These are phyloP conservation scores for Acorus gramineus DNA, from an alignment of 106 monocot species.

Conservation along the genomic window DNA sequence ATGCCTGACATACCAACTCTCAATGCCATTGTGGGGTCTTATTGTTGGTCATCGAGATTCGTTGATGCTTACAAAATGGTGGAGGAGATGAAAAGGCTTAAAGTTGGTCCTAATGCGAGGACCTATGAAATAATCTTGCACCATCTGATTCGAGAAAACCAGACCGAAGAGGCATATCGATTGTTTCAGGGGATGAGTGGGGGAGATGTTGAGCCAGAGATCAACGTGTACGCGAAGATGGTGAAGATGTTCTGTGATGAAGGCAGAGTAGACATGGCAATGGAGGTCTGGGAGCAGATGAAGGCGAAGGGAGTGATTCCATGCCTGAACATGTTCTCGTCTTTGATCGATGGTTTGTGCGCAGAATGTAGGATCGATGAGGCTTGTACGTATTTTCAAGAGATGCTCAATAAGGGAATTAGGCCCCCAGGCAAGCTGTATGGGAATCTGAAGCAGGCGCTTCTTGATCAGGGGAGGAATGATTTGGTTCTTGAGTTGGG, in stretches of 20 bases:
- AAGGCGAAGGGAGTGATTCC: slow-evolving; percentile 58
- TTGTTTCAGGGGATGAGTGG: slow-evolving; percentile 43
- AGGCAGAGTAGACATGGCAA: slow-evolving; percentile 60
- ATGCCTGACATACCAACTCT: slow-evolving; percentile 60
- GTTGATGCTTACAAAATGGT: slow-evolving; percentile 58
- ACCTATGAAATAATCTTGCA: slow-evolving; percentile 73
- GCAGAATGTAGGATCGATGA: slow-evolving; percentile 62
- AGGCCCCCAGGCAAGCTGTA: slow-evolving; percentile 68
- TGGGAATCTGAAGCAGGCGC: slow-evolving; percentile 54
- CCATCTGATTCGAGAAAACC: slow-evolving; percentile 51
- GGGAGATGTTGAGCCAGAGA: slow-evolving; percentile 38
- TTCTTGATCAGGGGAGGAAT: slow-evolving; percentile 47
- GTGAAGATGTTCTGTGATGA: slow-evolving; percentile 65
- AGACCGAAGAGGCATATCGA: slow-evolving; percentile 49
- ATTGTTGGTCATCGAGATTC: slow-evolving; percentile 46
- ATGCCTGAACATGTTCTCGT: slow-evolving; percentile 84
- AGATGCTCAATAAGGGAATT: slow-evolving; percentile 80
- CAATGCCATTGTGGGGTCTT: slow-evolving; percentile 79
- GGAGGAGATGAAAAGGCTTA: slow-evolving; percentile 51
- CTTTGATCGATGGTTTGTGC: slow-evolving; percentile 62
- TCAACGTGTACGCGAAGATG: slow-evolving; percentile 85
- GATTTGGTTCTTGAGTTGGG: slow-evolving; percentile 49
- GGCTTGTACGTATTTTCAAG: slow-evolving; percentile 67
- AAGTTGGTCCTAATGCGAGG: slow-evolving; percentile 60
- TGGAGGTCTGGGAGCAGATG: slow-evolving; percentile 77